Evolutionary conservation across 1,284 basidiomycete species (phyloP), one percentile per base, ranked within the genome.

Genomic region (Cutaneotrichosporon cyanovorans): DNA sequence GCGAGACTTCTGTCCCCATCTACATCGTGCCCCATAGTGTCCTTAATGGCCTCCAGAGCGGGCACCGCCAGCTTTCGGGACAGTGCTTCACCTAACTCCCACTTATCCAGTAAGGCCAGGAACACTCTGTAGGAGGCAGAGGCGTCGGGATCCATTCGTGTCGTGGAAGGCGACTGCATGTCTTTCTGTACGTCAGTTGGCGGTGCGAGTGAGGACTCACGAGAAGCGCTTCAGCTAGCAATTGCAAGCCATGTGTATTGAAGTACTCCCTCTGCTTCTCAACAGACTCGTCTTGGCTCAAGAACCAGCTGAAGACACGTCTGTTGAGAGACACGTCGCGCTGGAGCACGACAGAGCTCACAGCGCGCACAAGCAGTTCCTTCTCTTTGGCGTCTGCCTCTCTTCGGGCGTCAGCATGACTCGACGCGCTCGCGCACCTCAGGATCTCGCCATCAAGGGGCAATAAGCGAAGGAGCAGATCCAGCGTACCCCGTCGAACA

Each of bases 251-350:
- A 63, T 91, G 72, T 25, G 76, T 61, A 50, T 75, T 79, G 60
- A 92, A 76, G 69, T 87, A 87, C 5, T 72, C 76, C 9, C 83
- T 74, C 62, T 92, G 90, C 19, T 73, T 72, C 20, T 86, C 81
- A 36, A 78, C 78, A 48, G 80, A 77, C 50, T 96, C 91, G 33
- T 83, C 82, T 0, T 84, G 68, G 0, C 91, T 90, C 18, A 97
- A 73, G 1, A 98, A 73, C 95, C 95, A 99, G 0, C 84, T 83
- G 71, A 92, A 96, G 22, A 99, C 74, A 16, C 95, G 79, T 44
- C 95, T 80, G 68, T 91, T 97, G 40, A 99, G 77, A 1, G 91
- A 92, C 14, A 97, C 75, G 65, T 99, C 95, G 30, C 90, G 79
- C 45, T 92, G 80, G 38, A 98, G 77, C 5, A 96, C 90, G 12